phyloP scores from a whole-genome alignment of 768 basidiomycete species.

The Baorangia bicolor region DNA sequence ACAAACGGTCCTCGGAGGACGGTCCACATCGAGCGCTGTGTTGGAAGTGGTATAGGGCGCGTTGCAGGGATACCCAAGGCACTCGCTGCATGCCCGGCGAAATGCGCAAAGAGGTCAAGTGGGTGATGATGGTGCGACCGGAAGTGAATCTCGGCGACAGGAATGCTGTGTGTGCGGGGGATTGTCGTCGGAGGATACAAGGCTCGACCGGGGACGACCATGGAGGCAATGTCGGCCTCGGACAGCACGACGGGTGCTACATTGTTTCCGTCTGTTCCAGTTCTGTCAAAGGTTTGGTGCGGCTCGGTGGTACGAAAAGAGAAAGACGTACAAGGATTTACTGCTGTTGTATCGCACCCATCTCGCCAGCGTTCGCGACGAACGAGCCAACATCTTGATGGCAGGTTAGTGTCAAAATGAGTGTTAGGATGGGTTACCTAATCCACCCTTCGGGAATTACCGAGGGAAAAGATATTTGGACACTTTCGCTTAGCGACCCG shows the following conservation, averaged over 20 bases:
- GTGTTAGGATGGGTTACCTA: not conserved
- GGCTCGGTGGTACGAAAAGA: not conserved
- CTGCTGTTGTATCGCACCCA: conserved; percentile 21
- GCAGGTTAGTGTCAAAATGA: not conserved
- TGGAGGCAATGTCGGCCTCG: conserved; percentile 47
- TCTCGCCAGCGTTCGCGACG: conserved; percentile 21
- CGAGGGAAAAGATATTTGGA: not conserved
- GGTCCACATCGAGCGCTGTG: conserved; percentile 78
- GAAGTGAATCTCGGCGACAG: conserved; percentile 81
- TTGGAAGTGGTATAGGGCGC: conserved; percentile 63
- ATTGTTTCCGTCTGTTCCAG: not conserved
- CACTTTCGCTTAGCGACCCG: not conserved
- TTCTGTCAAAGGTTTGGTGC: not conserved
- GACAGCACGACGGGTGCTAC: conserved; percentile 23
- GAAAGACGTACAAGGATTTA: conserved; percentile 12
- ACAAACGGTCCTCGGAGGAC: conserved; percentile 84
- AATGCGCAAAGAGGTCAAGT: conserved; percentile 80
- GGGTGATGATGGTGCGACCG: conserved; percentile 67
- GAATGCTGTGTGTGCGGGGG: conserved; percentile 63
- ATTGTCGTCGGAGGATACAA: conserved; percentile 55
- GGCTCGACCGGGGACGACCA: conserved; percentile 61
- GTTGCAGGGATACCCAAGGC: conserved; percentile 81
- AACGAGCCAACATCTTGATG: conserved; percentile 32
- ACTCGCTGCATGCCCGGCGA: conserved; percentile 81
- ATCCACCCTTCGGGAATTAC: conserved; percentile 3